Evolutionary conservation across 352 stramenopile species (phyloP).

Genomic region (Pythium utonaiense): DNA sequence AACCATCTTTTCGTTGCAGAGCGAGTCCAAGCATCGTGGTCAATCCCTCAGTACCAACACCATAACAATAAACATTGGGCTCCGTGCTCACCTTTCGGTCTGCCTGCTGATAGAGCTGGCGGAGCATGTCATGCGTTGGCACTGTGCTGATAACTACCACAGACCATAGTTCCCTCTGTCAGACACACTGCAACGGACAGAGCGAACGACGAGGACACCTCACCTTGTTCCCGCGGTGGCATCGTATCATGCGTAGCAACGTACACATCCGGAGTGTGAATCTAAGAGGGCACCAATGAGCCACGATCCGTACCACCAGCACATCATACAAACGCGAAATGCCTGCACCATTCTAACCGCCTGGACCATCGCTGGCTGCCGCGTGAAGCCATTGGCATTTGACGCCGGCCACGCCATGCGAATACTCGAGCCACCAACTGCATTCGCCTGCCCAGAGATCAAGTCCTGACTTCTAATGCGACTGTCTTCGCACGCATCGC

Average conservation of each 20-base stretch:
- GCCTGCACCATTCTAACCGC: conserved; percentile 16
- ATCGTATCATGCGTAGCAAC: conserved; percentile 68
- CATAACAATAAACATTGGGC: neutral
- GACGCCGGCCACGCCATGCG: conserved; percentile 23
- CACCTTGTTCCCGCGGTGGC: conserved; percentile 58
- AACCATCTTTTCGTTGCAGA: neutral
- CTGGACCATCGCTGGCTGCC: neutral
- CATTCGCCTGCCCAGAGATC: neutral
- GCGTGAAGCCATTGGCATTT: conserved; percentile 11
- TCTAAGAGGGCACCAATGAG: conserved; percentile 29
- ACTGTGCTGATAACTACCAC: conserved; percentile 50
- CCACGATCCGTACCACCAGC: neutral
- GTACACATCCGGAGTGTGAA: conserved; percentile 50
- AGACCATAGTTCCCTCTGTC: neutral
- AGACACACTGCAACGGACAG: no score
- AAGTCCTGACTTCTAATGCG: neutral
- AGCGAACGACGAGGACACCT: no score
- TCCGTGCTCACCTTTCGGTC: conserved; percentile 48
- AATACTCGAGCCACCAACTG: neutral
- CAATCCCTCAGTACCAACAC: no score
- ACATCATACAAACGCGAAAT: neutral
- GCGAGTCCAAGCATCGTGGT: neutral
- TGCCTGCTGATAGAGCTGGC: conserved; percentile 43
- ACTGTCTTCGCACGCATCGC: no score
- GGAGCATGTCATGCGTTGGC: conserved; percentile 39